Evolutionary conservation across 1,284 basidiomycete genomes (phyloP), one percentile per base, ranked within the genome.

Genomic region (Pascua guehoae): DNA sequence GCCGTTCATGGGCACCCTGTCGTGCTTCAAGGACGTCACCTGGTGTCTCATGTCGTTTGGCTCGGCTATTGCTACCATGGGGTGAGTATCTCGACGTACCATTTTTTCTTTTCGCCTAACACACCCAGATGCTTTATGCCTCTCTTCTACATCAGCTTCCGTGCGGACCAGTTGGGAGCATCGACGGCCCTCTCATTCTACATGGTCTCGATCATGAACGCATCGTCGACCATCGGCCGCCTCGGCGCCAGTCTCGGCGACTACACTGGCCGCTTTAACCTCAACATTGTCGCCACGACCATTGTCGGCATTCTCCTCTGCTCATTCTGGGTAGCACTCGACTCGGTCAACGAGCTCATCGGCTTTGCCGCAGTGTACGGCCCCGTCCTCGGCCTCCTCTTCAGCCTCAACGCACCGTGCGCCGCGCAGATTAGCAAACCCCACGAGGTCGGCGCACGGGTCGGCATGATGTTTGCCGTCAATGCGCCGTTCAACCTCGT

Each of bases 261-360:
- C 37, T 18, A 24, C 11, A 11, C 18, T 57, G 67, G 50, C 11
- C 16, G 42, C 38, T 57, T 66, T 63, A 32, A 32, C 24, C 24
- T 32, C 24, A 32, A 32, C 24, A 32, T 32, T 32, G 7, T 32
- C 24, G 24, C 24, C 24, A 32, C 24, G 24, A 32, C 90, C 71
- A 95, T 98, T 51, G 95, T 97, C 74, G 95, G 98, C 80, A 96
- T 93, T 9, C 78, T 98, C 64, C 79, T 98, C 62, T 98, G 95
- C 79, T 97, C 93, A 12, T 98, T 98, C 89, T 92, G 96, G 80
- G 91, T 92, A 11, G n/a, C 66, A 4, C 65, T 66, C 5, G 40
- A 43, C 18, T 57, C 58, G 2, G 12, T 53, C 41, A 45, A 63
- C 51, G 57, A 72, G 53, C 17, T 73, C 8, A 69, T 77, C 42